These are phyloP conservation scores for Bifiguratus adelaidae DNA, from an alignment of 192 early-diverging fungal genomes.

Conservation along the genomic window DNA sequence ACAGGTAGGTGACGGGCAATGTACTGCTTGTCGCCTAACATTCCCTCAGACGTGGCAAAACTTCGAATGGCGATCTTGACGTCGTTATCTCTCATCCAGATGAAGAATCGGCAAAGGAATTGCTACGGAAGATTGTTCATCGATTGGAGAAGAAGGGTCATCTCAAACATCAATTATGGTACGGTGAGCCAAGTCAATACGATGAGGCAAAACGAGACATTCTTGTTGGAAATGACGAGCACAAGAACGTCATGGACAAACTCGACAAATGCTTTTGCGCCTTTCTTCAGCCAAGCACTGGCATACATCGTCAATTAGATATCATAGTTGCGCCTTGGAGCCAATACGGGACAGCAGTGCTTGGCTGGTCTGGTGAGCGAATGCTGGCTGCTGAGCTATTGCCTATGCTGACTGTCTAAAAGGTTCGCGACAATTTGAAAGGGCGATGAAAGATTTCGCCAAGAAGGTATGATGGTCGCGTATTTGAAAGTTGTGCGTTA, in stretches of 20 bases:
- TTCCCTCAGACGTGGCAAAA: slow-evolving; percentile 13
- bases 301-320: slow-evolving; percentile 17
- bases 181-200: not conserved
- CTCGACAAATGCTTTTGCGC: slow-evolving; percentile 12
- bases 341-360: slow-evolving; percentile 7
- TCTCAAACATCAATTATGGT: slow-evolving; percentile 3
- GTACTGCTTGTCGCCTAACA: not conserved
- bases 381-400: not conserved
- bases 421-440: slow-evolving; percentile 17
- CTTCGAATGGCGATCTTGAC: slow-evolving; percentile 20
- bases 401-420: no score
- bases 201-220: no score
- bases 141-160: slow-evolving; percentile 4
- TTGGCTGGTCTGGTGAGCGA: slow-evolving; percentile 19
- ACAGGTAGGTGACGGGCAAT: not conserved
- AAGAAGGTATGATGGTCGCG: not conserved
- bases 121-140: slow-evolving; percentile 5
- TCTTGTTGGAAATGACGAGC: no score
- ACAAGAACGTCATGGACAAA: not conserved
- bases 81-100: slow-evolving; percentile 12
- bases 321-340: slow-evolving; percentile 10
- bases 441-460: slow-evolving; percentile 7
- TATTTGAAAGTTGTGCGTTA: not conserved
- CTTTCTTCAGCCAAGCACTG: slow-evolving; percentile 14
- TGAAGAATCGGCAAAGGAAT: not conserved